Percentiles rank a stretch among this genome's conserved stretches.
These are phyloP conservation scores for Arthroderma sp. DNA, from an alignment of 2,329 filamentous ascomycete species.

Conservation along the genomic window DNA sequence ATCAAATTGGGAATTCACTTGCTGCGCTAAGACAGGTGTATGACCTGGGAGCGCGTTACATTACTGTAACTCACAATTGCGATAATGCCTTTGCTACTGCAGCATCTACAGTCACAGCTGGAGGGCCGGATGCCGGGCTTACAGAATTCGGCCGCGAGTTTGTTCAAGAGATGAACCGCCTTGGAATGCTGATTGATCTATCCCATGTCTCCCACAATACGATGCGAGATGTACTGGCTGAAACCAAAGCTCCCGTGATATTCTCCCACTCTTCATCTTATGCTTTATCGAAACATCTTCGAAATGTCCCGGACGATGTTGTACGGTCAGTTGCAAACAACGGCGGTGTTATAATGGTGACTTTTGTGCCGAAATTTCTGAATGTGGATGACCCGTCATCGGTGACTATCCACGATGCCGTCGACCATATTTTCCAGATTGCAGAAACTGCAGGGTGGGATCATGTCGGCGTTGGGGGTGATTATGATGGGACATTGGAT, in stretches of 20 bases:
- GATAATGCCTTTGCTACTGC: conserved; percentile 18
- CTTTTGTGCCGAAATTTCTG: conserved; percentile 24
- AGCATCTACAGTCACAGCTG: conserved; percentile 12
- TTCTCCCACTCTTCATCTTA: conserved; percentile 15
- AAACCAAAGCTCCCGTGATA: conserved; percentile 16
- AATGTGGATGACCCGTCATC: conserved; percentile 17
- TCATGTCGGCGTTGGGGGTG: conserved; percentile 24
- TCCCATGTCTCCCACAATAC: conserved; percentile 16
- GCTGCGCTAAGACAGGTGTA: conserved; percentile 9
- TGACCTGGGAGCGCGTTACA: conserved; percentile 14
- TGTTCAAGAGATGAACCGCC: conserved; percentile 17
- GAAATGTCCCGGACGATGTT: conserved; percentile 32
- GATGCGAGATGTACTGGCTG: conserved; percentile 14
- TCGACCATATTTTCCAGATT: conserved; percentile 26
- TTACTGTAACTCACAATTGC: conserved; percentile 18
- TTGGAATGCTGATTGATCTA: conserved; percentile 19
- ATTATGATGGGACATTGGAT: conserved; percentile 21
- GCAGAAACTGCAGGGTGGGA: conserved; percentile 19
- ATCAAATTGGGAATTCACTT: conserved; percentile 17
- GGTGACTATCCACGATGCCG: conserved; percentile 23
- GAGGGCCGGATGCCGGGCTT: conserved; percentile 13
- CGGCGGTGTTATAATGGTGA: conserved; percentile 29
- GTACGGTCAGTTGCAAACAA: conserved; percentile 24
- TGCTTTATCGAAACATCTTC: conserved; percentile 17
- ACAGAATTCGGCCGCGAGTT: conserved; percentile 13